Evolutionary conservation across 1,139 yeast species (phyloP), one percentile per base, ranked within the genome.

Genomic region (Scheffersomyces parashehatae): DNA sequence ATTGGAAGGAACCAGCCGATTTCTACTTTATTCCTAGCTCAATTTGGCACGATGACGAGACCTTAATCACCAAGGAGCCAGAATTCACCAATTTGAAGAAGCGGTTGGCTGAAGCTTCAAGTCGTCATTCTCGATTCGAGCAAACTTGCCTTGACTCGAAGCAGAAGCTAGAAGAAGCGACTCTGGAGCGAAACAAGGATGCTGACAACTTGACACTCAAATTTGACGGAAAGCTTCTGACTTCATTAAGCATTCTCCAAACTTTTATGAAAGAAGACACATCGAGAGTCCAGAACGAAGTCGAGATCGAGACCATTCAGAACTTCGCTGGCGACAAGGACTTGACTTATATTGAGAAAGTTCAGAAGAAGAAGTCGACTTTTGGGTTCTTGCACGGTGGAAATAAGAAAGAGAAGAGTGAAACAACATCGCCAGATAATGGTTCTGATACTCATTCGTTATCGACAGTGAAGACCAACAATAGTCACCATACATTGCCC

Each of bases 1-100:
- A 76, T 30, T 93, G 97, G 97, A 73, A 74, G 38, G 98, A 90
- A 56, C 99, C 98, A 0, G 70, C 70, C 5, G 98, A 93, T 64
- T 88, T 85, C 59, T 78, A 81, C 52, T 95, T 85, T 58, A 79
- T 88, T 52, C 97, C 98, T 1, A 84, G 96, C 34, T 83, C 91
- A 29, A 86, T 95, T 39, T 95, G 99, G 99, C 98, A 91, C 64
- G 99, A 93, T 58, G 97, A 93, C 63, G 96, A 90, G 51, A 73
- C 80, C 38, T 81, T 93, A 68, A 72, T 83, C 12, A 77, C 81
- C 2, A 76, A 78, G 14, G 83, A 80, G 35, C 77, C 78, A 1
- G 93, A 89, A 54, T 71, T 89, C 51, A 75, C 82, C 13, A 81
- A 77, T 40, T 71, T 93, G 58, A 83, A 86, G 57, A 77, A 78